Base-by-base conservation (phyloP, 345 rosid genomes). In the Erysimum cheiranthoides region DNA sequence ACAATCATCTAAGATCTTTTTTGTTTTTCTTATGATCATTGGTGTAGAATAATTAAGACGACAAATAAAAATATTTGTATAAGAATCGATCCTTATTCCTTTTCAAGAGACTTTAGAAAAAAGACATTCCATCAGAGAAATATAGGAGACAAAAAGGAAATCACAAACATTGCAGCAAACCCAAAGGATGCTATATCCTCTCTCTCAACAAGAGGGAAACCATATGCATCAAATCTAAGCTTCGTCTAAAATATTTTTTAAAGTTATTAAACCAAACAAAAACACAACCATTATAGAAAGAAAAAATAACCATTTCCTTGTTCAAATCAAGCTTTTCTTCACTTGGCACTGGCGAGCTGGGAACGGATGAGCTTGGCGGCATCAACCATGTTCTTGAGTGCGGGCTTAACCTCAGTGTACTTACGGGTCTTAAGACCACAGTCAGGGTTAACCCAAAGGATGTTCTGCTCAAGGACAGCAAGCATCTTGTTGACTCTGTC, bases 361-460 rank as follows among this genome's bases (percentile, higher is more conserved):
- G 95, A 82, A 65, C 97, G 97, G 88, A 92, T 93, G 66, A 85
- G 83, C 86, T 94, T 92, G 58, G 97, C 95, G 0, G 98, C 97
- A 4, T 86, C 91, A 71, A 92, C 98, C 98, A 92, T 90, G 95
- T 89, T 88, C 71, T 73, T 74, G 58, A 94, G 87, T 1, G 98
- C 97, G 0, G 97, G 98, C 79, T 88, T 94, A 45, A 94, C 98
- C 84, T 94, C 97, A 0, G 84, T 4, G 81, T 92, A 94, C 87
- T 92, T 94, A 45, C 97, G 95, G 53, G 98, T 94, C 91, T 92
- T 94, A 71, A 94, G 96, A 30, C 98, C 97, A 66, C 97, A 94
- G 87, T 94, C 97, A 10, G 98, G 98, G 91, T 94, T 94, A 35
- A 94, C 97, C 98, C 97, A 94, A 84, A 94, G 79, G 86, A 94